Evolutionary conservation across 2,329 filamentous ascomycete species (phyloP), one percentile per base, ranked within the genome.

Genomic region (Thielaviopsis euricoi): DNA sequence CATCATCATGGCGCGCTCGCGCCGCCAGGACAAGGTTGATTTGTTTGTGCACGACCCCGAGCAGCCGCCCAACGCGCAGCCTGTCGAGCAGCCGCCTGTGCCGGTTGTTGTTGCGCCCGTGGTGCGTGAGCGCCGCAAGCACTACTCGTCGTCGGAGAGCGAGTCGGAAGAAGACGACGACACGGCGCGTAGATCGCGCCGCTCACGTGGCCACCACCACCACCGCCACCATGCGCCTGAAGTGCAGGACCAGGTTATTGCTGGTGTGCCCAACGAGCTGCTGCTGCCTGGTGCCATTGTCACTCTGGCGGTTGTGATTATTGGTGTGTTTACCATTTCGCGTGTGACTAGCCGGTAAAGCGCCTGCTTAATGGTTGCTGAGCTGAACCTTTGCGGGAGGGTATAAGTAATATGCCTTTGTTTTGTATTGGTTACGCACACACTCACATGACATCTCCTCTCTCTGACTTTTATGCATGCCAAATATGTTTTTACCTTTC

Each of bases 11-110:
- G 88, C 91, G 4, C 85, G 88, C 61, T 83, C 86, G 60, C 78
- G 80, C 52, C 82, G 77, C 64, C 83, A 82, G 52, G 93, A 97
- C 64, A 98, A 98, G 77, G 93, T 98, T 21, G 93, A 98, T 66
- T 78, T 98, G 17, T 97, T 95, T 65, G 90, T 97, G 13, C 93
- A 98, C 68, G 87, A 98, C 65, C 90, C 91, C 0, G 82, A 89
- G 62, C 86, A 93, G 71, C 83, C 91, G n/a, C 87, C 90, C 0
- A 78, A 89, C n/a, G 74, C 82, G 10, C 43, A 6, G 17, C n/a
- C 43, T 15, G 49, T 52, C 13, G 52, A 55, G 46, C 52, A 52
- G 49, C 25, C 59, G 22, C 13, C 43, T 49, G 74, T 79, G 1
- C 78, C 81, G 0, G 70, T 83, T 12, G 66, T 69, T 22, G 70